These are phyloP conservation scores for Exserohilum turcica DNA, from an alignment of 2,329 filamentous ascomycete species.

Conservation along the genomic window DNA sequence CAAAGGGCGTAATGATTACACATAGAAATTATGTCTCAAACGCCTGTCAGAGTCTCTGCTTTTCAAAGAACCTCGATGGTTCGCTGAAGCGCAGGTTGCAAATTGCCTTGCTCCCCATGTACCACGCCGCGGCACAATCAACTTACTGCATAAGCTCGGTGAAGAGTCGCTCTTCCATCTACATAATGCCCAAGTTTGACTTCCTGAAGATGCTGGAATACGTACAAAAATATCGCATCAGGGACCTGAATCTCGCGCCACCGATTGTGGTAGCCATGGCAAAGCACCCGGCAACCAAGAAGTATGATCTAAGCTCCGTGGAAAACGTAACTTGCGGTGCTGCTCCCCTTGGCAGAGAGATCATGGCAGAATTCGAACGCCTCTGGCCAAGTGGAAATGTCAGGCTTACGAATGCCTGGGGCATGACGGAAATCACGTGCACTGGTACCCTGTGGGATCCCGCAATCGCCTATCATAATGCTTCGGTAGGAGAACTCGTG, in stretches of 20 bases:
- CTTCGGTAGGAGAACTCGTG: constrained; percentile 68
- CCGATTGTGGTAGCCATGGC: constrained; percentile 75
- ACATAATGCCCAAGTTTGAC: constrained; percentile 80
- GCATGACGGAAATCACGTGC: constrained; percentile 84
- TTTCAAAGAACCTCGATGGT: constrained; percentile 55
- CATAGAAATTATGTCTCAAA: constrained; percentile 79
- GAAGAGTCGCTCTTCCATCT: constrained; percentile 66
- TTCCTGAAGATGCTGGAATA: constrained; percentile 72
- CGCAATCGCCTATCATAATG: constrained; percentile 49
- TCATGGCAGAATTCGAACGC: constrained; percentile 59
- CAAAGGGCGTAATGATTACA: constrained; percentile 83
- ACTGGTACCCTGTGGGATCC: constrained; percentile 69
- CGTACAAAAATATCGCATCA: constrained; percentile 71
- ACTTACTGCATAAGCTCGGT: constrained; percentile 67
- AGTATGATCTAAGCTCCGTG: constrained; percentile 72
- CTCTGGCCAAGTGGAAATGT: constrained; percentile 58
- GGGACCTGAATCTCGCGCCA: constrained; percentile 69
- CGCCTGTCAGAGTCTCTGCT: constrained; percentile 62
- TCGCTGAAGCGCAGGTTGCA: constrained; percentile 51
- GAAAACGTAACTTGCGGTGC: constrained; percentile 67
- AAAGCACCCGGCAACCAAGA: constrained; percentile 69
- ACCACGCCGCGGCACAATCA: constrained; percentile 64
- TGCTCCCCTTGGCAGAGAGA: constrained; percentile 62
- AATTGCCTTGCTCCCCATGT: constrained; percentile 72
- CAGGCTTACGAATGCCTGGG: constrained; percentile 75